Conservation (phyloP, 2,329 filamentous ascomycete species). For the Talaromyces sp. region DNA sequence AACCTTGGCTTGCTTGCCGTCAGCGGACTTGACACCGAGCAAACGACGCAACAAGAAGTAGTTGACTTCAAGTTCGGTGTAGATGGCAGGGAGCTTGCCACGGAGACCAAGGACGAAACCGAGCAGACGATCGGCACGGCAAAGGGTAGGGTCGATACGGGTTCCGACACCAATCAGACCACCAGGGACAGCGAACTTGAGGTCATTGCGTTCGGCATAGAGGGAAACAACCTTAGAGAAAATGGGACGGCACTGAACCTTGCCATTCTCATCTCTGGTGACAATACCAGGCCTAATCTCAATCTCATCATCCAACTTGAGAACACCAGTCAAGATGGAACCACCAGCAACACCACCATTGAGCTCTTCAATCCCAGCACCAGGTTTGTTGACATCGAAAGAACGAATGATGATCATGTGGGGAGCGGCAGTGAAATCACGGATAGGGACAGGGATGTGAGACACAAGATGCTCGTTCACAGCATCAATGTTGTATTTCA, state of each 20-base stretch:
- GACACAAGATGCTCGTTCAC: slow-evolving; percentile 95
- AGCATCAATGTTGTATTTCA: slow-evolving; percentile 99
- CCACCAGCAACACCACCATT: slow-evolving; percentile 99
- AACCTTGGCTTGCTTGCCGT: slow-evolving; percentile 99
- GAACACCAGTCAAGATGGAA: slow-evolving; percentile 89
- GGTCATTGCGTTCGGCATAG: slow-evolving; percentile 95
- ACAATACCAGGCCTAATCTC: slow-evolving; percentile 99
- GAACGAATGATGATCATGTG: slow-evolving; percentile 99
- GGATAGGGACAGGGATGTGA: slow-evolving; percentile 84
- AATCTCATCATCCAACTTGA: slow-evolving; percentile 97
- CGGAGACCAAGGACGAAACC: slow-evolving; percentile 96
- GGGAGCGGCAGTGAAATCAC: slow-evolving; percentile 87
- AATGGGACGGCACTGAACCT: slow-evolving; percentile 94
- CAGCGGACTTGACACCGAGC: slow-evolving; percentile 93
- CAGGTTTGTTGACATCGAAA: slow-evolving; percentile 99
- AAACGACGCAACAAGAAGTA: slow-evolving; percentile 95
- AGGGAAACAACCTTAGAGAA: slow-evolving; percentile 92
- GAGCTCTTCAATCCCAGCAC: slow-evolving; percentile 95
- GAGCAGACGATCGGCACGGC: slow-evolving; percentile 97
- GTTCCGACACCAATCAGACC: slow-evolving; percentile 98
- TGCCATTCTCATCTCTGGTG: slow-evolving; percentile 86
- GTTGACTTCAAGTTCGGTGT: slow-evolving; percentile 98
- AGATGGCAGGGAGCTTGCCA: slow-evolving; percentile 91
- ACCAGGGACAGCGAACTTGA: slow-evolving; percentile 97
- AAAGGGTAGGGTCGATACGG: slow-evolving; percentile 93